Base-by-base conservation (phyloP, 768 basidiomycete species). In the Boletus barrowsii region DNA sequence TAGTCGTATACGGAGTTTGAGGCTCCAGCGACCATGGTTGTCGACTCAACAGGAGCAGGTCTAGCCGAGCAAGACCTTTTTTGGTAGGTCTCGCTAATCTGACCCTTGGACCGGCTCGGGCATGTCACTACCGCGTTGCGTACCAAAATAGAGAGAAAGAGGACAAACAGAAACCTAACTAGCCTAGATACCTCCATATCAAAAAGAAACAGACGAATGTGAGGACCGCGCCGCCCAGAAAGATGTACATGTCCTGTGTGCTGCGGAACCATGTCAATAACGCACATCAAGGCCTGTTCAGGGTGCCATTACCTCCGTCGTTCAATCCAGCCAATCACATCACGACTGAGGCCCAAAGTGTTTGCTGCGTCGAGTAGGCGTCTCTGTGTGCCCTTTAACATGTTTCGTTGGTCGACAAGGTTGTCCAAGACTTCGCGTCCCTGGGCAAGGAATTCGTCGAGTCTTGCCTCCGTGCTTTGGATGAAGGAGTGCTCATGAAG, bases 321-420 rank as follows among this genome's bases (percentile, higher is more conserved):
- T 67, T 99, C 97, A 60, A 99, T 95, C 93, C 95, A 99, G 8
- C 90, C 87, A 70, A 99, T 98, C 33, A 96, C 95, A 67, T 96
- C 83, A 56, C 94, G 80, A 70, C 94, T 94, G 67, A 98, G 73
- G 0, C 97, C 97, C 54, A 99, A 73, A 24, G 93, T 97, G 71
- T 97, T 98, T 44, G 95, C 97, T 41, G 93, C 88, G 67, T 91
- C 88, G 53, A 97, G 72, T 47, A 99, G 72, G 51, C 90, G 79
- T 61, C 84, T 80, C 67, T 92, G 88, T 0, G 97, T 98, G n/a
- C 93, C 95, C 72, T 98, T 98, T 54, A 99, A 76, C 70, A 98
- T 84, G 65, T 89, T 89, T 55, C 93, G 77, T 73, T 99, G 97
- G 68, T 94, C 95, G 42, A 90, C 84, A 36, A 99, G 74, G 67